A percentile compares a stretch with the other conserved stretches of the same genome.
phyloP scores from a whole-genome alignment of 805 yeast genomes.

The Ogataea degrootiae region DNA sequence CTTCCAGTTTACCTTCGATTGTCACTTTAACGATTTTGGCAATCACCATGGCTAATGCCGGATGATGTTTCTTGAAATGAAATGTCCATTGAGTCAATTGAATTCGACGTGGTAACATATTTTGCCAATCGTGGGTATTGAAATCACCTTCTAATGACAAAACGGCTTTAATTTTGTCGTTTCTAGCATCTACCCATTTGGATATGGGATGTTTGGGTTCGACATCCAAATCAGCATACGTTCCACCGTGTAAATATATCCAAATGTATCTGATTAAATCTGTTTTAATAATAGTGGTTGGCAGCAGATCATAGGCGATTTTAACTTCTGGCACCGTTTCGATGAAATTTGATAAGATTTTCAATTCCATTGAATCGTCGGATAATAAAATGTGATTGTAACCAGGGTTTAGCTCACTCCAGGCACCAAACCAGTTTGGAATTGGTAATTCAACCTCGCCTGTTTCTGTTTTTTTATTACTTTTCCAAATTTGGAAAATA shows the following conservation, averaged over 20 bases:
- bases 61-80: conserved; percentile 53
- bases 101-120: conserved; percentile 37
- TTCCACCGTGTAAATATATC: conserved; percentile 47
- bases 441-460: conserved; percentile 10
- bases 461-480: conserved; percentile 1
- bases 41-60: conserved; percentile 44
- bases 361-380: conserved; percentile 5
- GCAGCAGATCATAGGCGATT: conserved; percentile 41
- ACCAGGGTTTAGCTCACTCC: conserved; percentile 14
- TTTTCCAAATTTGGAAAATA: conserved; percentile 20
- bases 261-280: conserved; percentile 49
- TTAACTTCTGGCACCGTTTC: conserved; percentile 38
- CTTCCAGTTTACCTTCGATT: conserved; percentile 31
- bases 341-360: conserved; percentile 10
- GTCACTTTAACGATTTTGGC: conserved; percentile 43
- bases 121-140: conserved; percentile 40
- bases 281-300: conserved; percentile 42
- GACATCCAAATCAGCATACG: conserved; percentile 51
- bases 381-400: conserved; percentile 11
- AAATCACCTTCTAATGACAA: conserved; percentile 45
- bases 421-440: conserved; percentile 4
- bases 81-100: conserved; percentile 52
- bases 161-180: conserved; percentile 40
- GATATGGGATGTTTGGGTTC: conserved; percentile 36
- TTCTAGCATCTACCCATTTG: conserved; percentile 47